These are phyloP conservation scores for Trichoderma reesei DNA, from an alignment of 495 filamentous ascomycete species.

Conservation along the genomic window DNA sequence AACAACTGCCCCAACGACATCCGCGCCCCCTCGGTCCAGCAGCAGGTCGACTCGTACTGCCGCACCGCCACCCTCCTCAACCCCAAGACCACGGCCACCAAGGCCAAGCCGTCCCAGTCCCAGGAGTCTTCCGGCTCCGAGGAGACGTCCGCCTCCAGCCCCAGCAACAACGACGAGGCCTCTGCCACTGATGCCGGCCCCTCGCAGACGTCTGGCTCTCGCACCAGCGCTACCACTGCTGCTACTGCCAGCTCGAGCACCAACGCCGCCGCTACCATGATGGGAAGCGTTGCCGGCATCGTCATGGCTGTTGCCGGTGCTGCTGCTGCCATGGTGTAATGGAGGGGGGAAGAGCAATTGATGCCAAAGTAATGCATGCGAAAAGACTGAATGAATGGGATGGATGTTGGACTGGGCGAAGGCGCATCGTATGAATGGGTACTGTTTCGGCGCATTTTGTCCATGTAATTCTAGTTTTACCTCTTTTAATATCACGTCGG, in stretches of 20 bases:
- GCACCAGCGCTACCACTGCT: neutral
- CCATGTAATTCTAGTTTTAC: neutral
- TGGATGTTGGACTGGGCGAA: neutral
- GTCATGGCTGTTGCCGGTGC: slow-evolving; percentile 8
- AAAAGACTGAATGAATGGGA: slow-evolving; percentile 1
- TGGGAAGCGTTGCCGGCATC: slow-evolving; percentile 1
- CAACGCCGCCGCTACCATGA: neutral
- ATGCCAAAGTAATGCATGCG: neutral
- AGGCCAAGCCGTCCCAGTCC: neutral
- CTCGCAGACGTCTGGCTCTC: neutral
- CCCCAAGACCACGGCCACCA: neutral
- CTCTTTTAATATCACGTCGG: neutral
- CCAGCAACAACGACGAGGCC: neutral
- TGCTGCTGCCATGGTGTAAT: neutral
- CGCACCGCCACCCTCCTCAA: neutral
- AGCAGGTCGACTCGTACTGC: slow-evolving; percentile 10
- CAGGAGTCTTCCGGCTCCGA: neutral
- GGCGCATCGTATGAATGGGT: neutral
- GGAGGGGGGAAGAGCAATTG: neutral
- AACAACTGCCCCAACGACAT: slow-evolving; percentile 13
- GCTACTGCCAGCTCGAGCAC: neutral
- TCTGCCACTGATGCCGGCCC: neutral
- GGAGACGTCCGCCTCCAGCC: neutral
- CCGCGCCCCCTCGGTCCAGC: neutral
- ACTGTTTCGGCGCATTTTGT: neutral